Conservation (phyloP, 345 rosid species). For the Rhizophora apiculata region DNA sequence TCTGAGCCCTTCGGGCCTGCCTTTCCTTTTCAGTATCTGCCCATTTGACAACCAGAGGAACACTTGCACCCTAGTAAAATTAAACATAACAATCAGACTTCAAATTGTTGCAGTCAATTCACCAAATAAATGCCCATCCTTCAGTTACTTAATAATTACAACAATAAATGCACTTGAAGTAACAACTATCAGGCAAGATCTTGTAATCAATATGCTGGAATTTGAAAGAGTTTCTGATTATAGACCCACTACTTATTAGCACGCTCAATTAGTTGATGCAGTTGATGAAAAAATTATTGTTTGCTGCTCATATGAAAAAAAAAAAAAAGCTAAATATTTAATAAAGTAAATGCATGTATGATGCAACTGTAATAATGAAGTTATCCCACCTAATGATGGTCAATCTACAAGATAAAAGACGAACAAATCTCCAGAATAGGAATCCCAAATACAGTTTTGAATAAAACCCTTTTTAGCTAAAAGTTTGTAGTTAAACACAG, state of each 20-base stretch:
- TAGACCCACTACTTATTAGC: background rate
- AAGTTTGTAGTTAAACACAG: slow-evolving; percentile 21
- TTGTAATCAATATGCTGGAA: background rate
- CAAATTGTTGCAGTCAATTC: slow-evolving; percentile 4
- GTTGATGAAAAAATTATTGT: background rate
- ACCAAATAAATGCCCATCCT: background rate
- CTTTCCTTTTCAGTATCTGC: slow-evolving; percentile 99
- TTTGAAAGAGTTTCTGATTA: background rate
- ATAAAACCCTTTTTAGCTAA: background rate
- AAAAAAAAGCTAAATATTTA: background rate
- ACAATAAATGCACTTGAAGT: background rate
- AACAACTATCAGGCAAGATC: background rate
- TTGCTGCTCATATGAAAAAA: background rate
- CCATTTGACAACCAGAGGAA: slow-evolving; percentile 99
- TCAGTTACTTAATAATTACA: background rate
- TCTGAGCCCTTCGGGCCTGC: slow-evolving; percentile 89
- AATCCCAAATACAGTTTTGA: background rate
- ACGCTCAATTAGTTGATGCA: no score
- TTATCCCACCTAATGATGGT: background rate
- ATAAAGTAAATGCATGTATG: background rate
- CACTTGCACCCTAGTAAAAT: slow-evolving; percentile 77
- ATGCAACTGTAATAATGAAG: background rate
- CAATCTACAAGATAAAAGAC: slow-evolving; percentile 5
- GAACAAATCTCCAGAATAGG: slow-evolving; percentile 5
- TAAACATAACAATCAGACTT: slow-evolving; percentile 22